A percentile compares a stretch with the other conserved stretches of the same genome.
phyloP scores from a whole-genome alignment of 2,329 filamentous ascomycete genomes.

The Aulographum hederae region DNA sequence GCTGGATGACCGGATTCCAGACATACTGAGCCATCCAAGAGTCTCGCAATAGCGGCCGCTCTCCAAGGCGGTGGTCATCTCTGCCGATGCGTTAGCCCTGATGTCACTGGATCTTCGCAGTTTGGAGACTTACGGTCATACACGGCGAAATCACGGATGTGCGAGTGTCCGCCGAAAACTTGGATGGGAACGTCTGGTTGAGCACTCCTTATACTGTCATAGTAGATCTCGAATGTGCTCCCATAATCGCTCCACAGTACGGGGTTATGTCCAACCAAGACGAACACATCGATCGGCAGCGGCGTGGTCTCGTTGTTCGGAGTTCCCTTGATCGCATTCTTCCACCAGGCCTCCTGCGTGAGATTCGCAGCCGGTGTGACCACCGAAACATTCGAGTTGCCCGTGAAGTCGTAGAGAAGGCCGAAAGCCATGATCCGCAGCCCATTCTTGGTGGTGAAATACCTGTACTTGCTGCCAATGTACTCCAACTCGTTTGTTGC shows the following conservation, averaged over 20 bases:
- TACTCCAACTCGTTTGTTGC: constrained; percentile 24
- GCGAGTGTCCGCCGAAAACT: constrained; percentile 45
- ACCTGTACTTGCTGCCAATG: constrained; percentile 28
- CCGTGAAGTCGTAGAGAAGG: constrained; percentile 30
- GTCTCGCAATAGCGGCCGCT: constrained; percentile 50
- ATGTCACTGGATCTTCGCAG: no score
- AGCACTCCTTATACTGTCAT: constrained; percentile 37
- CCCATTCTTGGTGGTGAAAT: constrained; percentile 27
- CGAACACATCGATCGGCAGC: constrained; percentile 45
- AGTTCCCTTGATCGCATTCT: constrained; percentile 36
- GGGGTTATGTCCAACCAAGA: constrained; percentile 47
- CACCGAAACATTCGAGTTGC: constrained; percentile 42
- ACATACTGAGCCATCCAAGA: constrained; percentile 47
- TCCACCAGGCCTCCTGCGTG: constrained; percentile 40
- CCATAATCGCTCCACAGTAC: constrained; percentile 21
- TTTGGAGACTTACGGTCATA: constrained; percentile 43
- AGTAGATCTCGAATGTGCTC: constrained; percentile 30
- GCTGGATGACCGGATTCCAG: constrained; percentile 36
- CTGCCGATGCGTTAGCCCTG: no score
- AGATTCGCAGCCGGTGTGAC: constrained; percentile 36
- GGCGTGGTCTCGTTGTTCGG: constrained; percentile 28
- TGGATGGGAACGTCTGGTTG: constrained; percentile 42
- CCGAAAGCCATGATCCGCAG: constrained; percentile 35
- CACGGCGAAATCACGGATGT: constrained; percentile 46
- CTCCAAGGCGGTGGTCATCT: constrained; percentile 42